phyloP scores from a whole-genome alignment of 1,284 basidiomycete genomes.

The Cryptococcus deneoformans region DNA sequence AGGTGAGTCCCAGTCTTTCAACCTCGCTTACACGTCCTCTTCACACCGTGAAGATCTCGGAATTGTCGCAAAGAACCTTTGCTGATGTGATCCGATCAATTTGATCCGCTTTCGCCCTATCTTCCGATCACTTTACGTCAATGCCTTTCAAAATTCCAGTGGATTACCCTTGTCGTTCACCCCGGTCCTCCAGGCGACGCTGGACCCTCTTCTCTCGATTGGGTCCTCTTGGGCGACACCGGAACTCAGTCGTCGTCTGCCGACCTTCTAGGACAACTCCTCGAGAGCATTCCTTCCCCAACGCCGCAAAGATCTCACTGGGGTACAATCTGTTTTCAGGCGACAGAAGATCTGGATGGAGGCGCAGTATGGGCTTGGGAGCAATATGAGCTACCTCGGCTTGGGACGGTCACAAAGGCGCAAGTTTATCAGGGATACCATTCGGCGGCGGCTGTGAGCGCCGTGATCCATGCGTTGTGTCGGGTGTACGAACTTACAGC shows the following conservation, averaged over 20 bases:
- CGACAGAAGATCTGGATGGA: slow-evolving; percentile 51
- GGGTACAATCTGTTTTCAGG: slow-evolving; percentile 52
- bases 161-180: slow-evolving; percentile 53
- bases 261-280: slow-evolving; percentile 17
- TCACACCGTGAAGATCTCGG: background rate
- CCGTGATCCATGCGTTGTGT: slow-evolving; percentile 46
- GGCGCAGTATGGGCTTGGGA: slow-evolving; percentile 54
- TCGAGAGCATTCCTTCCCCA: slow-evolving; percentile 18
- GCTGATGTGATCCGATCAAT: background rate
- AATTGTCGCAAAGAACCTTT: background rate
- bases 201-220: slow-evolving; percentile 53
- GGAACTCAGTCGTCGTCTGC: slow-evolving; percentile 43
- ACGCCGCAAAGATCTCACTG: slow-evolving; percentile 44
- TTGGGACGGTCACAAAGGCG: slow-evolving; percentile 47
- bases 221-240: slow-evolving; percentile 51
- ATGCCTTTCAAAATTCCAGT: slow-evolving; percentile 17
- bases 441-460: slow-evolving; percentile 44
- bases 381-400: slow-evolving; percentile 47
- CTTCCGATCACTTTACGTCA: too few relatives aligned
- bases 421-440: slow-evolving; percentile 50
- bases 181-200: slow-evolving; percentile 54
- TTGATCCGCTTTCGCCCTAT: too few relatives aligned
- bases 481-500: slow-evolving; percentile 29
- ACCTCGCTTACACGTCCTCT: too few relatives aligned
- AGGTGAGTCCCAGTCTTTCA: slow-evolving; percentile 23